These are phyloP conservation scores for Monosporascus sp. DNA, from an alignment of 2,329 filamentous ascomycete species.

Conservation along the genomic window DNA sequence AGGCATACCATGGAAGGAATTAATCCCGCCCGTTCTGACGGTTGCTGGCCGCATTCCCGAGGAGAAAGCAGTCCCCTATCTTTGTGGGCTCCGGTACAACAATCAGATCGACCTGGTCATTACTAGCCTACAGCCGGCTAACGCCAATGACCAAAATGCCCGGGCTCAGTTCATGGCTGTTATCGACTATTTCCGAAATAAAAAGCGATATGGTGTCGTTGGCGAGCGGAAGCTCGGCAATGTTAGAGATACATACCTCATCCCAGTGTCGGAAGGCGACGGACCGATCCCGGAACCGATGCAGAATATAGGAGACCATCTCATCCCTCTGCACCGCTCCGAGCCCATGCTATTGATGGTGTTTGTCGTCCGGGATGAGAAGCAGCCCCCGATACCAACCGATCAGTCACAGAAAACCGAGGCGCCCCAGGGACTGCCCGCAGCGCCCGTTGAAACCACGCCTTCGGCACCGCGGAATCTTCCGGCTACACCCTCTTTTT, in stretches of 20 bases:
- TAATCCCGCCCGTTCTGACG: conserved; percentile 66
- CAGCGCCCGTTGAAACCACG: conserved; percentile 20
- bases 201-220: conserved; percentile 83
- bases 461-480: conserved; percentile 35
- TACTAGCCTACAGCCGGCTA: conserved; percentile 58
- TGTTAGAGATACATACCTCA: conserved; percentile 86
- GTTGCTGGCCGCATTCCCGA: conserved; percentile 79
- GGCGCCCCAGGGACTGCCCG: conserved; percentile 20
- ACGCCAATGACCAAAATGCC: conserved; percentile 54
- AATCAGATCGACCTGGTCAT: conserved; percentile 80
- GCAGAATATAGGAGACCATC: conserved; percentile 80
- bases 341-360: conserved; percentile 79
- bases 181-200: conserved; percentile 81
- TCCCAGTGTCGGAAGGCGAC: conserved; percentile 73
- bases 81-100: conserved; percentile 81
- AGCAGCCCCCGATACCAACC: conserved; percentile 24
- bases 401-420: conserved; percentile 19
- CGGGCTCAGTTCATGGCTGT: conserved; percentile 65
- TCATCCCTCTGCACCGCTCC: conserved; percentile 64
- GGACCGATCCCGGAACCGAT: conserved; percentile 77
- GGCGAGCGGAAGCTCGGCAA: conserved; percentile 69
- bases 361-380: conserved; percentile 72
- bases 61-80: conserved; percentile 81
- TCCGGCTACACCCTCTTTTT: conserved; percentile 17
- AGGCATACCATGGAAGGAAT: conserved; percentile 60